phyloP scores from a whole-genome alignment of 2,329 filamentous ascomycete genomes.

The Niveomyces coronatus region DNA sequence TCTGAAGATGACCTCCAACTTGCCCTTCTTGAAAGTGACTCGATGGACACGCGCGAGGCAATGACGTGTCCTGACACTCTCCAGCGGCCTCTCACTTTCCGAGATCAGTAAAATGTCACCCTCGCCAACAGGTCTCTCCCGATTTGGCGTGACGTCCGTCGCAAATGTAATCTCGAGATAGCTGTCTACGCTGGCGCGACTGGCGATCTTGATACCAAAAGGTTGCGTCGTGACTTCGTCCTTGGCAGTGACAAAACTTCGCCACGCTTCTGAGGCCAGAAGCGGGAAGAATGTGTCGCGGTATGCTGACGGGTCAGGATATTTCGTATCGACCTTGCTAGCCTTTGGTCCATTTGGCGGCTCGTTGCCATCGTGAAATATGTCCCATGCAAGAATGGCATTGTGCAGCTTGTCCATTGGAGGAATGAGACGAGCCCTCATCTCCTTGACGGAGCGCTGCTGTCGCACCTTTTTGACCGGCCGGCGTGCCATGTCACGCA shows the following conservation, averaged over 20 bases:
- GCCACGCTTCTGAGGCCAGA: conserved; percentile 89
- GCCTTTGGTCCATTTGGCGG: conserved; percentile 71
- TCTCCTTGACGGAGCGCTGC: conserved; percentile 77
- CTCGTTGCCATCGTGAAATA: conserved; percentile 79
- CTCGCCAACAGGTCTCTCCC: conserved; percentile 64
- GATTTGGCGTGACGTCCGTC: conserved; percentile 60
- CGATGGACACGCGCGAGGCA: conserved; percentile 79
- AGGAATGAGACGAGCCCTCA: conserved; percentile 83
- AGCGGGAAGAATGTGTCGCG: conserved; percentile 85
- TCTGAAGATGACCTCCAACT: conserved; percentile 77
- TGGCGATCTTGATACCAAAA: conserved; percentile 81
- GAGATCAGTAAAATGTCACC: conserved; percentile 87
- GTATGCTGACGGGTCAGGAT: conserved; percentile 67
- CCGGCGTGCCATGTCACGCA: conserved; percentile 48
- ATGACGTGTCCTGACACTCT: conserved; percentile 55
- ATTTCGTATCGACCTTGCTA: conserved; percentile 65
- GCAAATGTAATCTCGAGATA: conserved; percentile 86
- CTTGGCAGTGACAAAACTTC: conserved; percentile 80
- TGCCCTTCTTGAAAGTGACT: conserved; percentile 69
- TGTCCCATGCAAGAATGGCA: conserved; percentile 86
- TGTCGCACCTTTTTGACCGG: conserved; percentile 80
- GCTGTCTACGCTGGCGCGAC: conserved; percentile 80
- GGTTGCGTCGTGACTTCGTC: conserved; percentile 73
- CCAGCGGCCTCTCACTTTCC: conserved; percentile 59
- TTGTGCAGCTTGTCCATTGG: conserved; percentile 79